A percentile compares a stretch with the other conserved stretches of the same genome.
Evolutionary conservation across 73 alveolate genomes (phyloP).

Genomic region (Stentor roeselii): DNA sequence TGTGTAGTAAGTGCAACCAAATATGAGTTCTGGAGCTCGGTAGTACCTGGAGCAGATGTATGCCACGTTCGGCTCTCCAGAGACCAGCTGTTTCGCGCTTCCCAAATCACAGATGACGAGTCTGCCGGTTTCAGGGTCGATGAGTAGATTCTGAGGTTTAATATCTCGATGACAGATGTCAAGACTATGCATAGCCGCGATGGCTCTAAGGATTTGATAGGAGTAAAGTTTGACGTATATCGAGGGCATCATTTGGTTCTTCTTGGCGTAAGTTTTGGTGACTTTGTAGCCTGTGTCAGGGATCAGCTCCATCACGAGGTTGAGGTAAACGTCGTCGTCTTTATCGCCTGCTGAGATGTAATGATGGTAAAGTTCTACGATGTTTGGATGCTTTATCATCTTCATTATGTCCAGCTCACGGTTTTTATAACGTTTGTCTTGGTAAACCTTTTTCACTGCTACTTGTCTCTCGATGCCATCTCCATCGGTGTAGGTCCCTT

Average conservation of each 20-base stretch:
- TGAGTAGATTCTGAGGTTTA: conserved; percentile 76
- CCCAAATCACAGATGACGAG: conserved; percentile 85
- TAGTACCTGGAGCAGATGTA: conserved; percentile 79
- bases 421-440: conserved; percentile 88
- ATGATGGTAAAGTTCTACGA: conserved; percentile 70
- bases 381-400: conserved; percentile 87
- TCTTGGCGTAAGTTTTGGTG: conserved; percentile 64
- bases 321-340: conserved; percentile 78
- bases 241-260: conserved; percentile 69
- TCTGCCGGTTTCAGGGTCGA: conserved; percentile 62
- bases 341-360: conserved; percentile 81
- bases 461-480: conserved; percentile 78
- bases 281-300: conserved; percentile 83
- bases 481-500: conserved; percentile 74
- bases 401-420: conserved; percentile 85
- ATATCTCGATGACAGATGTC: conserved; percentile 83
- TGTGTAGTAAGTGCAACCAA: conserved; percentile 56
- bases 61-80: conserved; percentile 76
- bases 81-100: conserved; percentile 70
- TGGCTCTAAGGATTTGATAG: conserved; percentile 79
- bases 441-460: conserved; percentile 78
- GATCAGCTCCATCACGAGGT: conserved; percentile 89
- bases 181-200: conserved; percentile 72
- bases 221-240: conserved; percentile 84
- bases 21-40: conserved; percentile 84